Conservation (phyloP, 495 filamentous ascomycete genomes). For the Aspergillus kassunensis region DNA sequence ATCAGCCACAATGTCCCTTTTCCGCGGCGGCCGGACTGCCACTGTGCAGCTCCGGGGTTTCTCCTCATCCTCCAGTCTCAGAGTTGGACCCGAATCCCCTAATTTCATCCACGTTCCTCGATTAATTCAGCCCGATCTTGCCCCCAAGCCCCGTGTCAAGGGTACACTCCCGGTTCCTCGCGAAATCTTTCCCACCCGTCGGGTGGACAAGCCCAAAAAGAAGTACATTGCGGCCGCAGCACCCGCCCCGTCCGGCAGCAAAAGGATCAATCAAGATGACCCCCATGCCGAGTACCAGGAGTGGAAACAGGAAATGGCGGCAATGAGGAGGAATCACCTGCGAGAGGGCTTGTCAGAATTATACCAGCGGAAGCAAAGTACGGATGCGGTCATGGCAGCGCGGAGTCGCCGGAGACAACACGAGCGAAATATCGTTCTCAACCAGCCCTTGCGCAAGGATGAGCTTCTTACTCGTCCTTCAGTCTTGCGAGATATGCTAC, state of each 20-base stretch:
- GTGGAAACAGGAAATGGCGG: slow-evolving; percentile 63
- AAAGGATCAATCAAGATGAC: slow-evolving; percentile 26
- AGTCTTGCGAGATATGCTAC: slow-evolving; percentile 37
- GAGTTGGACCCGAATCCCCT: slow-evolving; percentile 63
- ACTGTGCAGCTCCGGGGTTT: slow-evolving; percentile 45
- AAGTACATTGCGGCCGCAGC: slow-evolving; percentile 49
- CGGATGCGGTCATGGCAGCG: slow-evolving; percentile 34
- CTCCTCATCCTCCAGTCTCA: slow-evolving; percentile 33
- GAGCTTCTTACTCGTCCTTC: slow-evolving; percentile 58
- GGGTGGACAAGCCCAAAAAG: slow-evolving; percentile 48
- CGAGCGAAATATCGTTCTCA: slow-evolving; percentile 42
- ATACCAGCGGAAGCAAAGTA: slow-evolving; percentile 48
- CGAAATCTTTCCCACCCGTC: slow-evolving; percentile 53
- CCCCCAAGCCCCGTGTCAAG: slow-evolving; percentile 51
- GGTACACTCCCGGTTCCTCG: slow-evolving; percentile 69
- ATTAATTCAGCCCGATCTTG: slow-evolving; percentile 43
- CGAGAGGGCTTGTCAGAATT: slow-evolving; percentile 59
- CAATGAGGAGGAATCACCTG: slow-evolving; percentile 56
- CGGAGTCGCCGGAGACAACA: slow-evolving; percentile 33
- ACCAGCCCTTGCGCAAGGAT: slow-evolving; percentile 53
- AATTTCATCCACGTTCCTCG: slow-evolving; percentile 68
- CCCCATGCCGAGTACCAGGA: slow-evolving; percentile 47
- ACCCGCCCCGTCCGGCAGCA: slow-evolving; percentile 30
- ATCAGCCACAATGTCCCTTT: slow-evolving; percentile 33
- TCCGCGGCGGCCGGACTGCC: slow-evolving; percentile 39